phyloP scores from a whole-genome alignment of 2,329 filamentous ascomycete genomes.

The Calonectria leucothoes region DNA sequence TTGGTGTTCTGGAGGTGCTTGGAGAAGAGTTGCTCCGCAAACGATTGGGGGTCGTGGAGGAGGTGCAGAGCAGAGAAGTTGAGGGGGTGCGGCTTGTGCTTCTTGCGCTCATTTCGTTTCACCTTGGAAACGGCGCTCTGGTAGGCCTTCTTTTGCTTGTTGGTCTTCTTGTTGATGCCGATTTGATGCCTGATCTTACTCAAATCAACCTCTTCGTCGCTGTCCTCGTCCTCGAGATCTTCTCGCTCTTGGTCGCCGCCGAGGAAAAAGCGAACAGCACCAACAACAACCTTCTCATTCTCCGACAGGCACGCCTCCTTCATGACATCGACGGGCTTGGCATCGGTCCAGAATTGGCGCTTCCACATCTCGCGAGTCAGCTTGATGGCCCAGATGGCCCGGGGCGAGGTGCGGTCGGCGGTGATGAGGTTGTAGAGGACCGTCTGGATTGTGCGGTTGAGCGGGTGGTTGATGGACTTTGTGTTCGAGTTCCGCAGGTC shows the following conservation, averaged over 20 bases:
- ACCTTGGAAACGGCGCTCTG: constrained; percentile 86
- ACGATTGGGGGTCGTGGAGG: constrained; percentile 92
- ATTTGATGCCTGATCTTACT: constrained; percentile 85
- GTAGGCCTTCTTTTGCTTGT: constrained; percentile 84
- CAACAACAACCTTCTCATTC: constrained; percentile 91
- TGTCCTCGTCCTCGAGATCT: constrained; percentile 89
- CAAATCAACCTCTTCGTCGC: constrained; percentile 83
- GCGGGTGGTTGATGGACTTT: constrained; percentile 88
- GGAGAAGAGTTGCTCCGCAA: constrained; percentile 88
- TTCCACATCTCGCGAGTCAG: constrained; percentile 97
- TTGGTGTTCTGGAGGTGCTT: constrained; percentile 92
- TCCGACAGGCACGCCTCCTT: constrained; percentile 90
- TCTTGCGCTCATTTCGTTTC: constrained; percentile 87
- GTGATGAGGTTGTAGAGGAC: constrained; percentile 93
- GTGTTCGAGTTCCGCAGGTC: constrained; percentile 90
- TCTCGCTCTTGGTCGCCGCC: constrained; percentile 97
- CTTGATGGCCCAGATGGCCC: constrained; percentile 96
- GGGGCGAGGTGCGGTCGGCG: constrained; percentile 84
- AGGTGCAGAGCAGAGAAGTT: constrained; percentile 98
- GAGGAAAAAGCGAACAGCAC: constrained; percentile 93
- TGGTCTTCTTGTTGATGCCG: constrained; percentile 96
- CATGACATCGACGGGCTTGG: constrained; percentile 97
- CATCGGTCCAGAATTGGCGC: constrained; percentile 94
- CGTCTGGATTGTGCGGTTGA: constrained; percentile 94
- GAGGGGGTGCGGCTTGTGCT: constrained; percentile 85